Conservation (phyloP, 2,329 filamentous ascomycete genomes). For the Periglandula ipomoeae region DNA sequence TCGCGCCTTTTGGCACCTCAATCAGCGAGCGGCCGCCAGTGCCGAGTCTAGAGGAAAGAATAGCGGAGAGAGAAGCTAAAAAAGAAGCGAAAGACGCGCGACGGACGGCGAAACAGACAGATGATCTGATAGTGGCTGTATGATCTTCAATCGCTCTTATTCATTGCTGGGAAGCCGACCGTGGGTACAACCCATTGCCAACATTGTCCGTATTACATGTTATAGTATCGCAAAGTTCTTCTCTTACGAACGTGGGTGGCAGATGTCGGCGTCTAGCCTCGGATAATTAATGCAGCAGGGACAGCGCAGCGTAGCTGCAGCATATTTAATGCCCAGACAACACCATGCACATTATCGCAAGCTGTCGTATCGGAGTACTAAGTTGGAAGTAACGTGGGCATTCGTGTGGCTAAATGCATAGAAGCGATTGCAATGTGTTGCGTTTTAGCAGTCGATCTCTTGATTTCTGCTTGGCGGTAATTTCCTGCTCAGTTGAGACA, state of each 20-base stretch:
- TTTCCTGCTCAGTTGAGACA: not conserved
- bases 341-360: not conserved
- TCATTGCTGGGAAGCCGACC: not conserved
- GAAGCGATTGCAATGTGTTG: not conserved
- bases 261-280: too few relatives aligned
- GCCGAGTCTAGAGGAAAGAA: conserved; percentile 53
- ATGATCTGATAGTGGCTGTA: conserved; percentile 8
- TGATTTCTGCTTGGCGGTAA: not conserved
- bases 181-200: too few relatives aligned
- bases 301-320: too few relatives aligned
- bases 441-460: not conserved
- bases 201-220: too few relatives aligned
- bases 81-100: conserved; percentile 49
- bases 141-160: not conserved
- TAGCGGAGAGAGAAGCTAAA: conserved; percentile 43
- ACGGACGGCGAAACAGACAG: conserved; percentile 26
- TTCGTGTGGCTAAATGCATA: not conserved
- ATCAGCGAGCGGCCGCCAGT: conserved; percentile 57
- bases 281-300: too few relatives aligned
- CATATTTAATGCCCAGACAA: not conserved
- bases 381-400: not conserved
- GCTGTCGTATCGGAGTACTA: not conserved
- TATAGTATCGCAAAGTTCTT: too few relatives aligned
- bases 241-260: too few relatives aligned
- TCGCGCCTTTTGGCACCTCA: conserved; percentile 57